Percentiles rank a stretch among this genome's conserved stretches.
Evolutionary conservation across 1,284 basidiomycete species (phyloP).

Genomic region (Pseudozyma flocculosa): DNA sequence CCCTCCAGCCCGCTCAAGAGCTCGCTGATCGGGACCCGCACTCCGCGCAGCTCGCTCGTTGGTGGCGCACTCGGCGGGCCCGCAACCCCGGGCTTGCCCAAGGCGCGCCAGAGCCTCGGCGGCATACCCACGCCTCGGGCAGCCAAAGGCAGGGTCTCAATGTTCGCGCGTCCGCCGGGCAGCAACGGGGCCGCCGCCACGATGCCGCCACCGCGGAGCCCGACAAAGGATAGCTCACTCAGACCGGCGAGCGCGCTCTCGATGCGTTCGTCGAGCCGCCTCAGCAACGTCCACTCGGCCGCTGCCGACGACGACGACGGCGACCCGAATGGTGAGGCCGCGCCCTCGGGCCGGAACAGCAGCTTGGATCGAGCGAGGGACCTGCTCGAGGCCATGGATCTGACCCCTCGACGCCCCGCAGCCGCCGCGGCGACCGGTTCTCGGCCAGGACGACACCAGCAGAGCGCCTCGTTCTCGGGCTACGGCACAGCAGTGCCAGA

Average conservation of each 20-base stretch:
- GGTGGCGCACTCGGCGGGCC: constrained; percentile 10
- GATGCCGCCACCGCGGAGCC: constrained; percentile 42
- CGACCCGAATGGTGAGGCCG: not conserved
- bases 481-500: constrained; percentile 4
- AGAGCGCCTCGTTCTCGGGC: not conserved
- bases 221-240: constrained; percentile 22
- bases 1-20: constrained; percentile 48
- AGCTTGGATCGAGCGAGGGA: constrained; percentile 61
- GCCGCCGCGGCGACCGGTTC: not conserved
- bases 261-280: constrained; percentile 26
- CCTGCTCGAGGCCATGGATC: constrained; percentile 41
- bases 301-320: not conserved
- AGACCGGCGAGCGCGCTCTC: constrained; percentile 23
- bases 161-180: constrained; percentile 29
- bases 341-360: not conserved
- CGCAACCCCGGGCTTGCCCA: constrained; percentile 18
- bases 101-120: constrained; percentile 32
- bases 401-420: constrained; percentile 29
- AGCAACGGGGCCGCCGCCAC: constrained; percentile 12
- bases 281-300: constrained; percentile 6
- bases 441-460: no score
- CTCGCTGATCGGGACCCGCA: constrained; percentile 40
- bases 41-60: not conserved
- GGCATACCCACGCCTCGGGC: constrained; percentile 32
- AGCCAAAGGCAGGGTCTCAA: constrained; percentile 34